Percentiles rank a stretch among this genome's conserved stretches.
phyloP scores from a whole-genome alignment of 371 early-diverging fungal genomes.

The Choanephora cucurbitarum region DNA sequence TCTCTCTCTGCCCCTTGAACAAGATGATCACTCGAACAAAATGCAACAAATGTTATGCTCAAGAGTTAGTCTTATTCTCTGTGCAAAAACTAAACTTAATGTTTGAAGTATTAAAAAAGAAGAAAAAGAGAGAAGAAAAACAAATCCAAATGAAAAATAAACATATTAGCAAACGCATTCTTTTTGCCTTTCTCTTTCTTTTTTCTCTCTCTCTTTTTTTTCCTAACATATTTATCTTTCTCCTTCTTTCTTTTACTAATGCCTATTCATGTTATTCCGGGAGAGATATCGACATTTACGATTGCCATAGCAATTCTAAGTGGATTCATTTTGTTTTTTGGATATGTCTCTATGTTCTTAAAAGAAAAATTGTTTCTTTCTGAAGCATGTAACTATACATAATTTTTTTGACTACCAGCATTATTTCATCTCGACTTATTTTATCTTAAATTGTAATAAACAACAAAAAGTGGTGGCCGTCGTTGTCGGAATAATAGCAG shows the following conservation, averaged over 20 bases:
- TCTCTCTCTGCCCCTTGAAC: too few species aligned
- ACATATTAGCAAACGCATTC: too few species aligned
- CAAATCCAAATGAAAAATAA: background rate
- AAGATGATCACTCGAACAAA: too few species aligned
- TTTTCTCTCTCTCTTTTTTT: slow-evolving; percentile 1
- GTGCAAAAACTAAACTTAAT: background rate
- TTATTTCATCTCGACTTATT: background rate
- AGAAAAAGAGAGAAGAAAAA: too few species aligned
- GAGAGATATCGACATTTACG: slow-evolving; percentile 51
- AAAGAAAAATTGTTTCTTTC: slow-evolving; percentile 91
- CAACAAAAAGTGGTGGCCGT: slow-evolving; percentile 75
- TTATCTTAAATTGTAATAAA: background rate
- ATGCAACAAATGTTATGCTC: too few species aligned
- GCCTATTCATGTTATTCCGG: slow-evolving; percentile 47
- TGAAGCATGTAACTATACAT: slow-evolving; percentile 71
- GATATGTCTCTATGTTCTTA: slow-evolving; percentile 86
- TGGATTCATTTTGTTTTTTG: slow-evolving; percentile 86
- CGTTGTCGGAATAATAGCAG: slow-evolving; percentile 88
- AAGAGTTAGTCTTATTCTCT: too few species aligned
- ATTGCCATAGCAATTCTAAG: slow-evolving; percentile 64
- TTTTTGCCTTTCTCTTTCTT: too few species aligned
- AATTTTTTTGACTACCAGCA: too few species aligned
- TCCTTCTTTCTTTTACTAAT: slow-evolving; percentile 15
- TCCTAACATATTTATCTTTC: slow-evolving; percentile 4
- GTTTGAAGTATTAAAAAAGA: background rate